Base-by-base conservation (phyloP, 805 yeast genomes). In the Candida qinlingensis region DNA sequence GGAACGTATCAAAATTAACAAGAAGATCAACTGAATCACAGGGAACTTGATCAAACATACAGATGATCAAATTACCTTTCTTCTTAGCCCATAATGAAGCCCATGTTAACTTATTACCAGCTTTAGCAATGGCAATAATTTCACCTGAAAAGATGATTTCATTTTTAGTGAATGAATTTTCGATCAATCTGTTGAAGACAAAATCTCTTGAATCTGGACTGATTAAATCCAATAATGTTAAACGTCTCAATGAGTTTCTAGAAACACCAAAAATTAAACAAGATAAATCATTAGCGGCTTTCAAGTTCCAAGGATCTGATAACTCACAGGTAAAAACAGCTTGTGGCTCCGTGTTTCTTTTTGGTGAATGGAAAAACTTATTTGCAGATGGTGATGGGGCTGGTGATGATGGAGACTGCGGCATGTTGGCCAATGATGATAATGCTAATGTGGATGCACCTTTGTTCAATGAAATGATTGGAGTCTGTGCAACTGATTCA, bases 51-150 rank as follows among this genome's bases (percentile, higher is more conserved):
- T 90, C 96, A 61, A 91, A 83, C 70, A 88, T 88, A 70, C 94
- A 83, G 44, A 89, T 84, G 46, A 90, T 75, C 47, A 87, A 66
- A 40, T 79, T 79, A 4, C 83, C 83, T 55, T 83, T 81, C 50
- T 80, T 72, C 58, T 90, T 90, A 0, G 94, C 96, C 97, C 97
- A 92, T 48, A 91, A 66, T 0, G 96, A 86, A 9, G 96, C 90
- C 86, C 96, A 83, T 1, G 91, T 86, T 50, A 77, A 70, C 30
- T 76, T 76, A 42, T 75, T 76, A 13, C 86, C 85, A 11, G 83
- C 80, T 55, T 88, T 76, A 38, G 78, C 72, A 42, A 90, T 85
- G 8, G 95, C 96, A 10, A 89, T 81, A 42, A 90, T 81, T 58
- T 87, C 94, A 50, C 97, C 97, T 2, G 90, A 78, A 60, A 86